A percentile compares a stretch with the other conserved stretches of the same genome.
These are phyloP conservation scores for Paspalum notatum DNA, from an alignment of 176 grass and related monocot genomes.

Conservation along the genomic window DNA sequence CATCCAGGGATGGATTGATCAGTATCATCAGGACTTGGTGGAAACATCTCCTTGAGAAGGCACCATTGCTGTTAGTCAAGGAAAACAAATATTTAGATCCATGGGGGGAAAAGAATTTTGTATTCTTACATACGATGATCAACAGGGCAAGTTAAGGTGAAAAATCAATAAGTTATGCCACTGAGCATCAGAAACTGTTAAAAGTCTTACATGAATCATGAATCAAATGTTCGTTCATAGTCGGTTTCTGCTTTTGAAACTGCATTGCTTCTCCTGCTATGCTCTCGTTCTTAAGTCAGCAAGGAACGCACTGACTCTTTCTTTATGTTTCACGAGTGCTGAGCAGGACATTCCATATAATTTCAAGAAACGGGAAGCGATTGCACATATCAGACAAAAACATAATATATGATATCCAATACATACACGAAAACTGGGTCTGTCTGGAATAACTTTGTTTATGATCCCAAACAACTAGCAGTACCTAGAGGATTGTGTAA, in stretches of 20 bases:
- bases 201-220: constrained; percentile 21
- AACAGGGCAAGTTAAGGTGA: neutral
- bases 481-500: no score
- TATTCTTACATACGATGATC: constrained; percentile 33
- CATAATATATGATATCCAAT: constrained; percentile 2
- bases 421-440: neutral
- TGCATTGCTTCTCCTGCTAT: neutral
- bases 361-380: constrained; percentile 2
- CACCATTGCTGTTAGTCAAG: neutral
- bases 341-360: neutral
- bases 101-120: neutral
- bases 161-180: constrained; percentile 17
- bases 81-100: constrained; percentile 35
- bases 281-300: neutral
- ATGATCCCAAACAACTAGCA: neutral
- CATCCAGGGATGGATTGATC: constrained; percentile 78
- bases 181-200: constrained; percentile 22
- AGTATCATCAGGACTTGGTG: constrained; percentile 67
- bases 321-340: neutral
- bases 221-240: neutral
- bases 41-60: constrained; percentile 41
- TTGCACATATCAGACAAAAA: neutral
- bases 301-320: neutral
- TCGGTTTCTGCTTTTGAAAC: constrained; percentile 7
- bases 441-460: neutral